Evolutionary conservation across 305 asterid species (phyloP).

Genomic region (Fraxinus velutina): DNA sequence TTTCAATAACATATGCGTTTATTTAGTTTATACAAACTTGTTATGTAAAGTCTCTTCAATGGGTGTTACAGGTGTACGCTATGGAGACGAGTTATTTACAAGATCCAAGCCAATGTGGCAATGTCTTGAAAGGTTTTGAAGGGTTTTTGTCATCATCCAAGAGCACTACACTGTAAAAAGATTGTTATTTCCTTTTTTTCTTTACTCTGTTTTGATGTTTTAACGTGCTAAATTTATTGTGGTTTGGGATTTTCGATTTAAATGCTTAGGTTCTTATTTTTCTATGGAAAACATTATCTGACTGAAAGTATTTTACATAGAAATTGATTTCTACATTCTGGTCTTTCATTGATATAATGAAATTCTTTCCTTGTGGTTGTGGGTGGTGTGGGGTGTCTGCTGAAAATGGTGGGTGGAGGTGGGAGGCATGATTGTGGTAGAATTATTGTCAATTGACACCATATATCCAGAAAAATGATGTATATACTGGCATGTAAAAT

Average conservation of each 20-base stretch:
- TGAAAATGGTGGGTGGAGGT: not conserved
- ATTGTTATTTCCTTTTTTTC: not conserved
- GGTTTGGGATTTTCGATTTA: not conserved
- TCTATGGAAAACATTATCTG: not conserved
- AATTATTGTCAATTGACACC: not conserved
- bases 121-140: conserved; percentile 97
- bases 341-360: not conserved
- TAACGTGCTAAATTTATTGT: not conserved
- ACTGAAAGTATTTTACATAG: not conserved
- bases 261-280: not conserved
- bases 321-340: not conserved
- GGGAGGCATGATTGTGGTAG: not conserved
- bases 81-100: conserved; percentile 95
- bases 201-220: not conserved
- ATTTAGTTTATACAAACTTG: not conserved
- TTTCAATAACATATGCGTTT: not conserved
- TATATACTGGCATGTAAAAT: not conserved
- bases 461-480: not conserved
- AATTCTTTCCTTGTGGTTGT: not conserved
- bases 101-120: conserved; percentile 99
- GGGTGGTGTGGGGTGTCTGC: not conserved
- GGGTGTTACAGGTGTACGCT: conserved; percentile 64
- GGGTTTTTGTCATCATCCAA: conserved; percentile 91
- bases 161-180: conserved; percentile 68
- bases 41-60: conserved; percentile 9